phyloP scores from a whole-genome alignment of 1,284 basidiomycete species.

The Rhodotorula glutinis region DNA sequence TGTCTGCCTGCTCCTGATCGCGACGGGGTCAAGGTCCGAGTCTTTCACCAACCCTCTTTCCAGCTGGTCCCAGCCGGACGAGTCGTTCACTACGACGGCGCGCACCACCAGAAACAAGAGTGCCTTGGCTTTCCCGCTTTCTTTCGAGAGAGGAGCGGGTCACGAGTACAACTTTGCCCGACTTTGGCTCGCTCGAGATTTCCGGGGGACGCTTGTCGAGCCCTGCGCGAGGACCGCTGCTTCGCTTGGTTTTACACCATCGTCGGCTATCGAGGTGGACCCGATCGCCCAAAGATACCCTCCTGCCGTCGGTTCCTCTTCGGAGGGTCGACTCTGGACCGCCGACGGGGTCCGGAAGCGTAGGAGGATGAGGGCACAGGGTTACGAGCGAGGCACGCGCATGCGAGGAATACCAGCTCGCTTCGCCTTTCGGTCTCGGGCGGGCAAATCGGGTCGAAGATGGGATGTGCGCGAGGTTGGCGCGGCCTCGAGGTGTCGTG shows the following conservation, averaged over 20 bases:
- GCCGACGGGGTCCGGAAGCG: too few species aligned
- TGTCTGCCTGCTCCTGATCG: background rate
- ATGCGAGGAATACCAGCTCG: background rate
- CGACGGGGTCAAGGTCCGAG: constrained; percentile 20
- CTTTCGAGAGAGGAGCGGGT: too few species aligned
- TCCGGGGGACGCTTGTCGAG: background rate
- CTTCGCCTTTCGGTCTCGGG: too few species aligned
- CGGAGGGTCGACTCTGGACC: too few species aligned
- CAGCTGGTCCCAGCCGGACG: constrained; percentile 16
- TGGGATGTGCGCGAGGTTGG: constrained; percentile 24
- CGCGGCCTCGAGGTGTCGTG: constrained; percentile 1
- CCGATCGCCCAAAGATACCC: constrained; percentile 11
- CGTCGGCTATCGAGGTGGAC: background rate
- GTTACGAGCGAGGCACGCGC: background rate
- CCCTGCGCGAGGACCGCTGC: constrained; percentile 18
- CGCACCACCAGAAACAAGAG: constrained; percentile 27
- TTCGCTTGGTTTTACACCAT: background rate
- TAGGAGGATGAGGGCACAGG: background rate
- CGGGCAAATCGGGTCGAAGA: background rate
- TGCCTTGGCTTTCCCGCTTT: background rate
- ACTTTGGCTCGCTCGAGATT: background rate
- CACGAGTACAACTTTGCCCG: constrained; percentile 1
- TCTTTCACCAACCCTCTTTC: constrained; percentile 18
- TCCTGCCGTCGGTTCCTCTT: background rate
- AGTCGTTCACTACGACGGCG: constrained; percentile 21